Evolutionary conservation across 768 basidiomycete genomes (phyloP).

Genomic region (Pleurotus eryngii): DNA sequence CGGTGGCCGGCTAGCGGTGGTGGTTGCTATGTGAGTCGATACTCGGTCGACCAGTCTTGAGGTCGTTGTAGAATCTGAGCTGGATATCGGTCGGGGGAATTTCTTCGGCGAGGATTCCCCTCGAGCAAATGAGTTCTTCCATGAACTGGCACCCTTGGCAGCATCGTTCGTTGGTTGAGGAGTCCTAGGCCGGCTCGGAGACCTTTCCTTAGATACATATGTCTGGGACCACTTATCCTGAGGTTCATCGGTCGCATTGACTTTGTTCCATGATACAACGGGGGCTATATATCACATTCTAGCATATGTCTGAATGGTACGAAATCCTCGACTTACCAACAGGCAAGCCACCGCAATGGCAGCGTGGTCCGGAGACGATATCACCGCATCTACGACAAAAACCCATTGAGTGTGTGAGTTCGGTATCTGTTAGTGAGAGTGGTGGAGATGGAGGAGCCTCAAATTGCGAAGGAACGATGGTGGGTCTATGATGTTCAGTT

Average conservation of each 20-base stretch:
- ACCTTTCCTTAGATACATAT: slow-evolving; percentile 57
- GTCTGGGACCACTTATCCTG: slow-evolving; percentile 81
- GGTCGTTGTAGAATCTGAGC: slow-evolving; percentile 24
- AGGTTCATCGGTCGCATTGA: slow-evolving; percentile 33
- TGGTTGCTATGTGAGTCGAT: slow-evolving; percentile 55
- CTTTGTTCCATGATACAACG: slow-evolving; percentile 63
- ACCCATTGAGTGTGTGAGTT: slow-evolving; percentile 46
- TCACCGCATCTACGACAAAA: slow-evolving; percentile 87
- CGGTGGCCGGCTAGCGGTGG: slow-evolving; percentile 47
- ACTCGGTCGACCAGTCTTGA: slow-evolving; percentile 42
- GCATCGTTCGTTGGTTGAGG: slow-evolving; percentile 14
- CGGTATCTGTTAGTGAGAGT: too few relatives aligned
- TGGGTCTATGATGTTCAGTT: background rate
- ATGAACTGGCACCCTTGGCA: slow-evolving; percentile 8
- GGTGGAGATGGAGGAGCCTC: slow-evolving; percentile 6
- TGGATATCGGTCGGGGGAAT: slow-evolving; percentile 45
- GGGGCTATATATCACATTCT: slow-evolving; percentile 46
- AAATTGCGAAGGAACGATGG: slow-evolving; percentile 7
- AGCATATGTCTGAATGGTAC: background rate
- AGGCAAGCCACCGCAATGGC: slow-evolving; percentile 75
- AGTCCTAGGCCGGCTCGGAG: slow-evolving; percentile 36
- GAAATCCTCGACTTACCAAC: slow-evolving; percentile 54
- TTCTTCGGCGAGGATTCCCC: slow-evolving; percentile 32
- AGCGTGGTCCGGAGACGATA: slow-evolving; percentile 67
- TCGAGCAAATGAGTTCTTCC: slow-evolving; percentile 6